A percentile compares a stretch with the other conserved stretches of the same genome.
Conservation (phyloP, 116 monocot species). For the Iris pallida region DNA sequence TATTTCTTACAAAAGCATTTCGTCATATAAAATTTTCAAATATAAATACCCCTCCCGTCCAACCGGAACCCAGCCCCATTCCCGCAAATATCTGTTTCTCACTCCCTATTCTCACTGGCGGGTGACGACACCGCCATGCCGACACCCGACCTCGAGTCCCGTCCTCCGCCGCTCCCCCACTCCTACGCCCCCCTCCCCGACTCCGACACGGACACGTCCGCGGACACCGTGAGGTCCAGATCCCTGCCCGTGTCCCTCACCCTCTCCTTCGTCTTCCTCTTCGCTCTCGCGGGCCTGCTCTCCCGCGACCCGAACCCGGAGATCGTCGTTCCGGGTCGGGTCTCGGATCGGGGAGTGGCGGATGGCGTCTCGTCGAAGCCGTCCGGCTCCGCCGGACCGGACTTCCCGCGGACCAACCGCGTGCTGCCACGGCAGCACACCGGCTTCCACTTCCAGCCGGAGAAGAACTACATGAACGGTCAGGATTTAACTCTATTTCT, state of each 20-base stretch:
- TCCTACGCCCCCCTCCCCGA: not conserved
- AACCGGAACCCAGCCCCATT: too few species aligned
- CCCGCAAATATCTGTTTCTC: too few species aligned
- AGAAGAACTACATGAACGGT: slow-evolving; percentile 46
- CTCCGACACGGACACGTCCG: not conserved
- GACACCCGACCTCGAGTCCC: slow-evolving; percentile 2
- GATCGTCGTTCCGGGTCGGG: not conserved
- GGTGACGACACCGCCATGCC: too few species aligned
- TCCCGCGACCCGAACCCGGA: not conserved
- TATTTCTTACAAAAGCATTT: too few species aligned
- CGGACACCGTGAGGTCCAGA: not conserved
- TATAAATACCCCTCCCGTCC: too few species aligned
- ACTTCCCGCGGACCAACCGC: slow-evolving; percentile 33
- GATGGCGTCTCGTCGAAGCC: slow-evolving; percentile 35
- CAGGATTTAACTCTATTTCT: not conserved
- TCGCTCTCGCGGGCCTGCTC: not conserved
- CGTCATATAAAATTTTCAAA: too few species aligned
- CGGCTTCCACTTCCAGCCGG: slow-evolving; percentile 54
- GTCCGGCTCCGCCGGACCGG: not conserved
- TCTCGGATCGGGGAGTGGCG: slow-evolving; percentile 14
- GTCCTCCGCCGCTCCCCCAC: not conserved
- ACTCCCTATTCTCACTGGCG: too few species aligned
- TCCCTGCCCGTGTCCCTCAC: not conserved
- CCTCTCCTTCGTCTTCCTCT: not conserved
- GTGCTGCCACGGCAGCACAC: slow-evolving; percentile 51